phyloP scores from a whole-genome alignment of 2,329 filamentous ascomycete genomes.

The Claviceps arundinis region DNA sequence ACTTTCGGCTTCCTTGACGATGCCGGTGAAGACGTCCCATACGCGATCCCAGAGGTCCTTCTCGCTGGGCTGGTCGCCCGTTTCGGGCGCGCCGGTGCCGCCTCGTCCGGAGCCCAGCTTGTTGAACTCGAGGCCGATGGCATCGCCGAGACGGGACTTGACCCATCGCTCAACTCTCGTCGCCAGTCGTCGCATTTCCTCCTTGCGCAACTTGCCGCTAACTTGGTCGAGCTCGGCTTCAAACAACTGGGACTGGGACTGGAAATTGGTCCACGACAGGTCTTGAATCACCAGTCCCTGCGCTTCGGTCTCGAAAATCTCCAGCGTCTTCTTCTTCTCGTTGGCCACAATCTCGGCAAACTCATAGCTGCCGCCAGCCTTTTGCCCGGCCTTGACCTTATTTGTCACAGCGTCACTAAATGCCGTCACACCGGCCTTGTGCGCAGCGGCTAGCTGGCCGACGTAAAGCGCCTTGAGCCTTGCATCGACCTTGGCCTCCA shows the following conservation, averaged over 20 bases:
- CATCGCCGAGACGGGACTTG: slow-evolving; percentile 72
- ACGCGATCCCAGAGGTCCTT: slow-evolving; percentile 92
- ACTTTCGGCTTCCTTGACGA: slow-evolving; percentile 72
- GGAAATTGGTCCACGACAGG: slow-evolving; percentile 79
- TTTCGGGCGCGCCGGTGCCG: slow-evolving; percentile 67
- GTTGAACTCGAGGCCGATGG: slow-evolving; percentile 88
- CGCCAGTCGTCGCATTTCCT: slow-evolving; percentile 89
- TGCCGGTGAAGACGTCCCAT: slow-evolving; percentile 72
- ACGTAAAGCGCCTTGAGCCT: slow-evolving; percentile 78
- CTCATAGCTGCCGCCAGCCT: slow-evolving; percentile 80
- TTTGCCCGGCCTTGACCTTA: slow-evolving; percentile 84
- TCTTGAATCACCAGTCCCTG: slow-evolving; percentile 62
- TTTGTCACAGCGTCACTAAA: slow-evolving; percentile 81
- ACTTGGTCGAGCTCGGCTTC: slow-evolving; percentile 87
- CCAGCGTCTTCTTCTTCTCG: slow-evolving; percentile 65
- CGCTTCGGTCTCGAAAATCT: slow-evolving; percentile 64
- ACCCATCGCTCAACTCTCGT: slow-evolving; percentile 92
- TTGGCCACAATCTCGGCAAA: slow-evolving; percentile 85
- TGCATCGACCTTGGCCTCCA: slow-evolving; percentile 77
- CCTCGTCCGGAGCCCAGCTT: slow-evolving; percentile 81
- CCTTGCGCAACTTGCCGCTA: slow-evolving; percentile 70
- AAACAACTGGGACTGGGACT: slow-evolving; percentile 65
- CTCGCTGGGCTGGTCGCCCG: slow-evolving; percentile 63
- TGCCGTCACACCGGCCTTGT: slow-evolving; percentile 71
- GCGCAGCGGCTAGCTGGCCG: slow-evolving; percentile 75